Base-by-base conservation (phyloP, 108 stramenopile species). In the Bacterosira constricta region DNA sequence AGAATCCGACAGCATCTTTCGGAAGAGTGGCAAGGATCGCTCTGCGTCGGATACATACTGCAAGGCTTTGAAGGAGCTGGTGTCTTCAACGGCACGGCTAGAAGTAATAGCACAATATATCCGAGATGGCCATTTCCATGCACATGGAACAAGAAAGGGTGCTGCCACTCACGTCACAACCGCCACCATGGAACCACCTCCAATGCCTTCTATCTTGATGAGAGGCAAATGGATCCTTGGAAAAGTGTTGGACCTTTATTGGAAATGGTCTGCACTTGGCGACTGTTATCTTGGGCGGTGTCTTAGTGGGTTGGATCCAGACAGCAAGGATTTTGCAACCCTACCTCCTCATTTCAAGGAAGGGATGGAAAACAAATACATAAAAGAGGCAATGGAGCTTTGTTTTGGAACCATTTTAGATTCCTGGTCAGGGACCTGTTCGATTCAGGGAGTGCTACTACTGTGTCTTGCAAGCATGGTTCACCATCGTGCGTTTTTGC, bases 141-240 rank as follows among this genome's bases (percentile, higher is more conserved):
- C 78, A n/a, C 68, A 79, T 67, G 57, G 66, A 35, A 29, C 65
- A 6, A 31, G 62, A 18, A 71, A 77, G 54, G 81, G 71, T 15
- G 32, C 47, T 15, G 64, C 64, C 15, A 77, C 69, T 7, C 36
- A 73, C 39, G 63, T 69, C 3, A 34, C 59, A 20, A 59, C 55
- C 32, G 71, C 70, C 12, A 73, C 75, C 13, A 77, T 75, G 54
- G 50, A 26, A 15, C 46, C 70, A 5, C 81, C 81, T 9, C 68
- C 81, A n/a, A 35, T 71, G 12, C 54, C 61, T 12, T 71, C 69
- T 6, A 45, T 82, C 12, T 50, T 53, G 13, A 26, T 35, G 17
- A 38, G 71, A 26, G 80, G 80, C 12, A 67, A 75, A 3, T 80
- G 79, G 79, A 51, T 31, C 13, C 44, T 69, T 13, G 79, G 79